Evolutionary conservation across 2,329 filamentous ascomycete genomes (phyloP), one percentile per base, ranked within the genome.

Genomic region (Arthrocladium fulminans): DNA sequence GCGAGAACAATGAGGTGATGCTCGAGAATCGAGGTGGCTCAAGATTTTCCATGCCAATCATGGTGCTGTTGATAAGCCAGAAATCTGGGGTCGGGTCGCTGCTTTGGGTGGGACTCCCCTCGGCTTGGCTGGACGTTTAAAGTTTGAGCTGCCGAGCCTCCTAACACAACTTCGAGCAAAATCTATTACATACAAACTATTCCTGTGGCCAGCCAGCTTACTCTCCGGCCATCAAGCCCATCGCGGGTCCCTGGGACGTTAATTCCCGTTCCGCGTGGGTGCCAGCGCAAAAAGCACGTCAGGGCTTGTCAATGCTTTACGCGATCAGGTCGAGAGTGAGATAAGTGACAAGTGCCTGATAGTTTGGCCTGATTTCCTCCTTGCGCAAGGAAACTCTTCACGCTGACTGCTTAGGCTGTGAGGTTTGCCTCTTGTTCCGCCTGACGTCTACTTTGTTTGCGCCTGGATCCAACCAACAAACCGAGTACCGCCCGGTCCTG

Each of bases 231-330:
- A 42, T n/a, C 20, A 42, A n/a, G 24, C 13, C 27, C 24, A n/a
- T 20, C 22, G 39, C 27, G 5, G 13, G 7, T 9, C 19, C 27
- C 8, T 34, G 19, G 15, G 27, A 3, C 5, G 19, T 17, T 32
- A 44, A 44, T 9, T 32, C 41, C 41, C 19, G n/a, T 44, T 44
- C 25, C 39, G 34, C 41, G 41, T 44, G 41, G 12, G 41, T 44
- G 41, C n/a, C 25, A n/a, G 13, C 25, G n/a, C 10, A 19, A 34
- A 44, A 44, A 32, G 37, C 34, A n/a, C 34, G 34, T 19, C 12
- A 37, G 8, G 17, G 34, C 9, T 27, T 24, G 15, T 20, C 23
- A 7, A n/a, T 8, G 40, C 15, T 3, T 29, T 25, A n/a, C 12
- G 23, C 8, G 19, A 27, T 4, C 8, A 10, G 15, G 9, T 19